These are phyloP conservation scores for Physcomitrium patens DNA, from an alignment of 225 moss, liverwort and hornwort genomes.

Conservation along the genomic window DNA sequence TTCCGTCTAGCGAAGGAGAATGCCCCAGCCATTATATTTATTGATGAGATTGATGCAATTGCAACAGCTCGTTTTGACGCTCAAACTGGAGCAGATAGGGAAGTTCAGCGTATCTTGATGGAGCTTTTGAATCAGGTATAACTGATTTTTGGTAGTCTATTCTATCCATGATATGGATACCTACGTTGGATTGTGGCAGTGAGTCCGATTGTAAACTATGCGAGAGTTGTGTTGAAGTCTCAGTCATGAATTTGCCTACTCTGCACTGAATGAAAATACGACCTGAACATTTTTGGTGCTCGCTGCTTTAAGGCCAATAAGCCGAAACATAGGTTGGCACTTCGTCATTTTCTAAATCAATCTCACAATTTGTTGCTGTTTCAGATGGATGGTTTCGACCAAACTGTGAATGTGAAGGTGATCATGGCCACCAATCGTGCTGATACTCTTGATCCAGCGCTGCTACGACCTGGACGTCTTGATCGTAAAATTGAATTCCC, in stretches of 20 bases:
- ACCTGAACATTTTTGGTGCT: too few relatives aligned
- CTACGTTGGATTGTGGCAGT: too few relatives aligned
- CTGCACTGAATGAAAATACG: too few relatives aligned
- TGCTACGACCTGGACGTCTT: slow-evolving; percentile 72
- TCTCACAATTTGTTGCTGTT: not conserved
- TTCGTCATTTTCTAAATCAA: too few relatives aligned
- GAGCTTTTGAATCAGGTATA: slow-evolving; percentile 75
- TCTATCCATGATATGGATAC: too few relatives aligned
- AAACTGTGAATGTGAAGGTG: slow-evolving; percentile 75
- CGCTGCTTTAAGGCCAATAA: too few relatives aligned
- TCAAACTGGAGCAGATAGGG: slow-evolving; percentile 78
- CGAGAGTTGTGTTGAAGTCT: too few relatives aligned
- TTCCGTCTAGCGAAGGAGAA: slow-evolving; percentile 78
- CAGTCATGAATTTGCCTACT: too few relatives aligned
- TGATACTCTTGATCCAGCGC: slow-evolving; percentile 71
- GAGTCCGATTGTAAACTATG: too few relatives aligned
- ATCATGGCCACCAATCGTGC: slow-evolving; percentile 83
- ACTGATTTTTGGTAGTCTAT: not conserved
- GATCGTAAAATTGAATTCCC: slow-evolving; percentile 78
- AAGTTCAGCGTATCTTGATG: slow-evolving; percentile 77
- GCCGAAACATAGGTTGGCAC: too few relatives aligned
- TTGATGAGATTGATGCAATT: slow-evolving; percentile 84
- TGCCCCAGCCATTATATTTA: slow-evolving; percentile 77
- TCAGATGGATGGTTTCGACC: slow-evolving; percentile 84
- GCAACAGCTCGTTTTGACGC: slow-evolving; percentile 78